Evolutionary conservation across 2,329 filamentous ascomycete genomes (phyloP).

Genomic region (Corynespora cassiicola): DNA sequence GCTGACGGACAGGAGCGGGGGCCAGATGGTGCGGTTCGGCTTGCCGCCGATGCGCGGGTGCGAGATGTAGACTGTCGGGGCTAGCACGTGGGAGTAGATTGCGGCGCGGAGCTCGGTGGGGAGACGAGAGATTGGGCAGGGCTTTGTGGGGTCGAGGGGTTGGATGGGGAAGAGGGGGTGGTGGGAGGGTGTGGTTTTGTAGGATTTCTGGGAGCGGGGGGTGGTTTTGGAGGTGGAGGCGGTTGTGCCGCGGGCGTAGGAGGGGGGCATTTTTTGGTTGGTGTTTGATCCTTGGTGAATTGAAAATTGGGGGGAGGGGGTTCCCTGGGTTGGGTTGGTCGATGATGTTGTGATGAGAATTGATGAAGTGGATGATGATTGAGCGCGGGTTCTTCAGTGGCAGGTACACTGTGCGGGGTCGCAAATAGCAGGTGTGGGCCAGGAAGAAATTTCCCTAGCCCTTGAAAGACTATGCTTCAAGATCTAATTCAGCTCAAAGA

Average conservation of each 20-base stretch:
- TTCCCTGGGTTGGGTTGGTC: not conserved
- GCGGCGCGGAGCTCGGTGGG: constrained; percentile 25
- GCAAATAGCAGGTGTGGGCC: too few relatives aligned
- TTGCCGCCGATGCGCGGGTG: constrained; percentile 5
- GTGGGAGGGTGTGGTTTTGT: constrained; percentile 20
- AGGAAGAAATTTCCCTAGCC: too few relatives aligned
- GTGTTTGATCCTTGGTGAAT: too few relatives aligned
- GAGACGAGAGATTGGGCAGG: constrained; percentile 24
- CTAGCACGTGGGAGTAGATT: constrained; percentile 23
- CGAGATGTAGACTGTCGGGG: constrained; percentile 3
- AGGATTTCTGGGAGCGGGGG: constrained; percentile 3
- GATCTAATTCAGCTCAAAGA: too few relatives aligned
- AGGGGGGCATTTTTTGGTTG: constrained; percentile 27
- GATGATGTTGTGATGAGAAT: not conserved
- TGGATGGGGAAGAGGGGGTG: constrained; percentile 20
- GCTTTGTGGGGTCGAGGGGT: constrained; percentile 14
- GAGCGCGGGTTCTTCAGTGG: too few relatives aligned
- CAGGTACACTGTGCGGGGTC: too few relatives aligned
- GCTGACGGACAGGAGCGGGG: constrained; percentile 24
- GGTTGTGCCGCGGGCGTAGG: constrained; percentile 25
- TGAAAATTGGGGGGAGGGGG: too few relatives aligned
- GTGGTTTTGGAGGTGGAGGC: constrained; percentile 17
- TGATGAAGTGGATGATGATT: not conserved
- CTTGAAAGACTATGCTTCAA: too few relatives aligned
- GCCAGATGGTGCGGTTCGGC: constrained; percentile 7